These are phyloP conservation scores for Cetradonia linearis DNA, from an alignment of 495 filamentous ascomycete species.

Conservation along the genomic window DNA sequence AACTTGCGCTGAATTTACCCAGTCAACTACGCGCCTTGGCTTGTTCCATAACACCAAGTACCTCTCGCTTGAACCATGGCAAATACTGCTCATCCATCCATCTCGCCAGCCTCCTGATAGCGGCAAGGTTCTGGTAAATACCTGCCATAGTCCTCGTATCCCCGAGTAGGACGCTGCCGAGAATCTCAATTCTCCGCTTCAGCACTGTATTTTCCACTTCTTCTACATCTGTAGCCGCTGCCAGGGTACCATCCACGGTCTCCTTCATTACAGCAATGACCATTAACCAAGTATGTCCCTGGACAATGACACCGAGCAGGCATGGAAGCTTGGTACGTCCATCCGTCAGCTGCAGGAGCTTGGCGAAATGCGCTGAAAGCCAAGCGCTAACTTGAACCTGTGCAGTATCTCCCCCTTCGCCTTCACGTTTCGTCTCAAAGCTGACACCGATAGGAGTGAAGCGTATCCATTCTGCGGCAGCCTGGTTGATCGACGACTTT, in stretches of 20 bases:
- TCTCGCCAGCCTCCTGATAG: constrained; percentile 5
- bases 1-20: not conserved
- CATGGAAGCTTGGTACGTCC: not conserved
- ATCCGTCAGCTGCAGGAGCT: not conserved
- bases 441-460: constrained; percentile 3
- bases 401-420: not conserved
- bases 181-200: not conserved
- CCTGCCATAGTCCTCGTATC: not conserved
- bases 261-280: not conserved
- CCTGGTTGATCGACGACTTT: constrained; percentile 1
- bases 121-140: constrained; percentile 3
- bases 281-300: not conserved
- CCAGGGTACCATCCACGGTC: not conserved
- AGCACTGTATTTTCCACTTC: not conserved
- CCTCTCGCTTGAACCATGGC: constrained; percentile 1
- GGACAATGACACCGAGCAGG: not conserved
- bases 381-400: not conserved
- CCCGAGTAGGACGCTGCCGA: not conserved
- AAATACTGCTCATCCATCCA: constrained; percentile 6
- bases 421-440: constrained; percentile 1
- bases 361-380: constrained; percentile 4
- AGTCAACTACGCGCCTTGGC: not conserved
- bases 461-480: not conserved
- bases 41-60: not conserved
- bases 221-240: not conserved